Base-by-base conservation (phyloP, 2,329 filamentous ascomycete genomes). In the Hortaea werneckii region DNA sequence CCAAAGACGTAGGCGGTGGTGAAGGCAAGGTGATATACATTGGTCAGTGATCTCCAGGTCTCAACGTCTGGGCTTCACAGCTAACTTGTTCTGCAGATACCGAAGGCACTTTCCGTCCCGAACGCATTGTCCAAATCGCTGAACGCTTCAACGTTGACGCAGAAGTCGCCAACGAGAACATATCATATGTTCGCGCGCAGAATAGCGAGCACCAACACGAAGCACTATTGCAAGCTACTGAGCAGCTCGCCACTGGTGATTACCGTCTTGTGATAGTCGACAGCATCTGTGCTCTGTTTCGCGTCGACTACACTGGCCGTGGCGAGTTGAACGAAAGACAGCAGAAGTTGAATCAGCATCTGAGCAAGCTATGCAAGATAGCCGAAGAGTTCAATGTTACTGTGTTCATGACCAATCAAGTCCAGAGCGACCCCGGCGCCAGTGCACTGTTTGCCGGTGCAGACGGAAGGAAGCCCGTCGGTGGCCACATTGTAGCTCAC, bases 21-120 rank as follows among this genome's bases (percentile, higher is more conserved):
- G 78, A 80, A 58, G 81, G 81, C 35, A 84, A 83, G 56, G 80
- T 83, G 42, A 80, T 79, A 13, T 83, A 82, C 55, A 82, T 85
- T 54, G 80, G 73, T 74, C 54, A 41, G 61, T 6, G 20, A 4
- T 20, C 2, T 20, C 20, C 4, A 20, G 2, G 20, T 20, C 20
- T 20, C 20, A 20, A 20, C 4, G 20, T 20, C 20, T 20, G 20
- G 20, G 20, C 20, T 20, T 20, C 20, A 20, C 20, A 20, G 20
- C 20, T 20, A 20, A 20, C 20, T 2, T 20, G 20, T 20, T 20
- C 20, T 20, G 7, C 12, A 48, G 52, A 82, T 53, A 79, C 76
- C 1, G 78, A 82, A 59, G 79, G 79, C 34, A 82, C 80, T 0
- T 84, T 83, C 56, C 70, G 80, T 42, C 80, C 81, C 0, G 80